phyloP scores from a whole-genome alignment of 2,329 filamentous ascomycete species.

The Biscogniauxia sp. region DNA sequence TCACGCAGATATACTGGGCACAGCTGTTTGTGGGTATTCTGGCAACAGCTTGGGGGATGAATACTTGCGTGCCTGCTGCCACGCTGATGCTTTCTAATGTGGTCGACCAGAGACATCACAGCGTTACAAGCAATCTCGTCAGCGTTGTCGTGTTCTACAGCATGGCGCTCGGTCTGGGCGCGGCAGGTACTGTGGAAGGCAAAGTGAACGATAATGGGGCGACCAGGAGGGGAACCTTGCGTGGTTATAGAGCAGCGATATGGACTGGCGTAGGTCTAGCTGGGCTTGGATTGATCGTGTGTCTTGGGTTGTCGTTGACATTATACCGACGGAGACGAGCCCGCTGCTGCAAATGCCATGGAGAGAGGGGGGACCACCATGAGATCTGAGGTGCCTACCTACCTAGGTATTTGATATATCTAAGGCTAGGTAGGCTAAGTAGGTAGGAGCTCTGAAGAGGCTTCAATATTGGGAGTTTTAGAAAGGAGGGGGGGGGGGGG shows the following conservation, averaged over 20 bases:
- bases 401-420: too few relatives aligned
- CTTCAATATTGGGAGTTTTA: too few relatives aligned
- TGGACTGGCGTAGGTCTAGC: constrained; percentile 25
- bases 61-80: constrained; percentile 64
- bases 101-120: constrained; percentile 39
- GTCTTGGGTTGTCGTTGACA: constrained; percentile 12
- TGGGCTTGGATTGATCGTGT: constrained; percentile 20
- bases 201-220: constrained; percentile 27
- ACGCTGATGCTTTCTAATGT: constrained; percentile 58
- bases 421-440: too few relatives aligned
- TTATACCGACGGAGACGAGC: constrained; percentile 3
- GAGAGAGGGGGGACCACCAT: constrained; percentile 1
- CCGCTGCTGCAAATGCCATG: constrained; percentile 5
- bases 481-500: too few relatives aligned
- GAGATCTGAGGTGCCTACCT: constrained; percentile 2
- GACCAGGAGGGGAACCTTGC: constrained; percentile 13
- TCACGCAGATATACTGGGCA: constrained; percentile 61
- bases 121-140: constrained; percentile 21
- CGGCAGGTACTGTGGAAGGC: constrained; percentile 62
- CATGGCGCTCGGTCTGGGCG: constrained; percentile 63
- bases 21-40: constrained; percentile 59
- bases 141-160: constrained; percentile 65
- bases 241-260: constrained; percentile 23
- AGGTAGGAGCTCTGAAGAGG: too few relatives aligned
- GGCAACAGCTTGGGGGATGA: constrained; percentile 62